phyloP scores from a whole-genome alignment of 2,329 filamentous ascomycete species.

The Apiospora kogelbergensis region DNA sequence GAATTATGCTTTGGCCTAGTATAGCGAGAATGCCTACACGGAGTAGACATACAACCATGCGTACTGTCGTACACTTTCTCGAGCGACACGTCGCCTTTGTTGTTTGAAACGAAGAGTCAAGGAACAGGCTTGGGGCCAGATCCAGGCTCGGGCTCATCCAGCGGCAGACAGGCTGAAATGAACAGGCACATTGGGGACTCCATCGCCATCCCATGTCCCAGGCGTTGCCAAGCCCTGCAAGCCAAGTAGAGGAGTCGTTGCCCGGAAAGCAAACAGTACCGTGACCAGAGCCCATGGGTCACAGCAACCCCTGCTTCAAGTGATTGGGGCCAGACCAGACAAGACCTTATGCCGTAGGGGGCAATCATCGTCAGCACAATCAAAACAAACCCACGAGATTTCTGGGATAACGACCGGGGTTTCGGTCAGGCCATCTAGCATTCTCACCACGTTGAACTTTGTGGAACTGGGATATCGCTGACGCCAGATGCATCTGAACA shows the following conservation, averaged over 20 bases:
- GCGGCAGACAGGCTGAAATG: not conserved
- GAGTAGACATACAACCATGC: not conserved
- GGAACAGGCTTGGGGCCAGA: not conserved
- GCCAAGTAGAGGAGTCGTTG: not conserved
- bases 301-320: not conserved
- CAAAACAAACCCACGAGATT: not conserved
- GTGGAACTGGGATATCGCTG: not conserved
- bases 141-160: not conserved
- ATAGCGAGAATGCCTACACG: not conserved
- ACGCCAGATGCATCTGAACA: not conserved
- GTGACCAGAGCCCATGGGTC: slow-evolving; percentile 3
- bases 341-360: not conserved
- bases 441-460: slow-evolving; percentile 1
- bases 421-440: not conserved
- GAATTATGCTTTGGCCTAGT: not conserved
- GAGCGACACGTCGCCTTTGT: not conserved
- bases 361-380: not conserved
- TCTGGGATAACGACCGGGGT: slow-evolving; percentile 2
- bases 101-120: not conserved
- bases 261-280: not conserved
- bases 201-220: not conserved
- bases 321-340: not conserved
- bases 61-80: not conserved
- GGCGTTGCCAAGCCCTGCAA: not conserved
- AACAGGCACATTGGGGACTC: not conserved